Evolutionary conservation across 2,329 filamentous ascomycete species (phyloP).

Genomic region (Apiospora pterosperma): DNA sequence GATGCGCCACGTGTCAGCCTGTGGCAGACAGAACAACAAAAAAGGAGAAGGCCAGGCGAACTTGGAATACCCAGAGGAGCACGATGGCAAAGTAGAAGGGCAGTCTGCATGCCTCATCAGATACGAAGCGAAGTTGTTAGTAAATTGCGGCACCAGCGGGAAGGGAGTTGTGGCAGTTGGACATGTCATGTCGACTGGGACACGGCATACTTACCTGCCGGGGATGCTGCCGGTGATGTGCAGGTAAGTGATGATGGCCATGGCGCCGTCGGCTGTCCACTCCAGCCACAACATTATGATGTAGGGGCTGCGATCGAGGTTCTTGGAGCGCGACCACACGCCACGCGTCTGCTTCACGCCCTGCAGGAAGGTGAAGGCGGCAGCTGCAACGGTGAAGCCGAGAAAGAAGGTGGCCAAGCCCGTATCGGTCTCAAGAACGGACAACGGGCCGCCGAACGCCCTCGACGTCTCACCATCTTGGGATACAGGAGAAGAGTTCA

Average conservation of each 20-base stretch:
- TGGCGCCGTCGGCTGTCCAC: background rate
- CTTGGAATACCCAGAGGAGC: background rate
- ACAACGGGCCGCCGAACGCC: background rate
- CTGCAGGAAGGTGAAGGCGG: background rate
- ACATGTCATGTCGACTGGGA: background rate
- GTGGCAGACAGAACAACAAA: background rate
- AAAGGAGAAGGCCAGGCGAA: background rate
- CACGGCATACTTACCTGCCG: background rate
- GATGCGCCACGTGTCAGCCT: background rate
- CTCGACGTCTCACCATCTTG: background rate
- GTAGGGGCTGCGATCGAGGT: background rate
- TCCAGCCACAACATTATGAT: background rate
- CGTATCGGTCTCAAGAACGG: background rate
- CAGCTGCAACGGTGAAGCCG: background rate
- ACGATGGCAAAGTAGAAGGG: background rate
- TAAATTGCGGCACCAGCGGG: background rate
- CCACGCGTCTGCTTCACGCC: background rate
- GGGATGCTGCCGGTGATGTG: background rate
- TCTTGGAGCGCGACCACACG: background rate
- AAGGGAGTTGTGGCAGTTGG: background rate
- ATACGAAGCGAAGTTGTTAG: background rate
- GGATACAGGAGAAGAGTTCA: background rate
- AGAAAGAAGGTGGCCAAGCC: background rate
- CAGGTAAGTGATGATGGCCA: background rate
- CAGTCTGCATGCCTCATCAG: background rate